phyloP scores from a whole-genome alignment of 1,139 yeast genomes.

The Taphrina pruni region DNA sequence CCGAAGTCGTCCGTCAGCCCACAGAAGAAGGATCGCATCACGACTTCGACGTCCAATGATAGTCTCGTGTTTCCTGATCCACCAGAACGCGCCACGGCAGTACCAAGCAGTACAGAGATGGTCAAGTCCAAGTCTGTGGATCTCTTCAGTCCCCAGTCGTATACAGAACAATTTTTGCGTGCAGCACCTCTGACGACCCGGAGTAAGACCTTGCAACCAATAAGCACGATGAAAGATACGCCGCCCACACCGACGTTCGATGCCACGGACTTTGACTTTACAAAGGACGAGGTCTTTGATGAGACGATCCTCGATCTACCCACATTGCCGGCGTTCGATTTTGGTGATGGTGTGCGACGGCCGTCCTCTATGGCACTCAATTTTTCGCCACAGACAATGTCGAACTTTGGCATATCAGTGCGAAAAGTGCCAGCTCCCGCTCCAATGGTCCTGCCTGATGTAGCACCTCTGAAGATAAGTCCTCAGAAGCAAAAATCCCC shows the following conservation, averaged over 20 bases:
- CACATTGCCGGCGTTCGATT: constrained; percentile 32
- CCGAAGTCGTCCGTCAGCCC: background rate
- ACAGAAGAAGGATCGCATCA: background rate
- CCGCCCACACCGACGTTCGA: constrained; percentile 2
- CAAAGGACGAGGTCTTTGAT: constrained; percentile 28
- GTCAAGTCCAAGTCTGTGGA: constrained; percentile 27
- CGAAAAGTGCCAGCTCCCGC: constrained; percentile 23
- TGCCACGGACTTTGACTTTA: constrained; percentile 27
- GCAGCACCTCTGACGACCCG: constrained; percentile 9
- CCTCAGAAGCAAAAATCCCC: constrained; percentile 7
- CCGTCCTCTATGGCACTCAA: constrained; percentile 35
- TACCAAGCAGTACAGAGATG: constrained; percentile 8
- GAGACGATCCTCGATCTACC: constrained; percentile 29
- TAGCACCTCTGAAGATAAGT: constrained; percentile 23
- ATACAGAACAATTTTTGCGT: constrained; percentile 31
- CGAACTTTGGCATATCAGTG: constrained; percentile 36
- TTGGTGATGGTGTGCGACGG: constrained; percentile 34
- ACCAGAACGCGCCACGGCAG: constrained; percentile 9
- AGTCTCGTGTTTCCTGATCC: constrained; percentile 25
- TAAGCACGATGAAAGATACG: constrained; percentile 11
- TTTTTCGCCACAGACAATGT: constrained; percentile 32
- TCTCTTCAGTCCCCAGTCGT: constrained; percentile 30
- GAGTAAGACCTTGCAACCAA: constrained; percentile 17
- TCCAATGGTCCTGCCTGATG: constrained; percentile 33
- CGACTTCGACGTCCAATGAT: background rate